Conservation (phyloP, 495 filamentous ascomycete genomes). For the Talaromyces stipitatus region DNA sequence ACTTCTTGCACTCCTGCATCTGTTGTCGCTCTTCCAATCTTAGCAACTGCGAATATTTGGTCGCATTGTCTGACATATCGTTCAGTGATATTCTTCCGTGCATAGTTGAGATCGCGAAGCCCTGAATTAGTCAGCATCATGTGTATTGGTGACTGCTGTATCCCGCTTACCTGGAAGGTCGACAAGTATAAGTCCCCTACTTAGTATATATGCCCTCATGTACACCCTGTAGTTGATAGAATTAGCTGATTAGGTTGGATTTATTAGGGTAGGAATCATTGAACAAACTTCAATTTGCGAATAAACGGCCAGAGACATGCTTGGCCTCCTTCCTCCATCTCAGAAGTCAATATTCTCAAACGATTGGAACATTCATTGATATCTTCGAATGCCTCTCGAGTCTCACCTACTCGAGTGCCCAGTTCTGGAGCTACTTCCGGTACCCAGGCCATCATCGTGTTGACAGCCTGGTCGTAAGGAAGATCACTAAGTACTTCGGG, state of each 20-base stretch:
- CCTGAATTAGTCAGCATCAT: constrained; percentile 8
- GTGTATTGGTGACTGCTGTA: neutral
- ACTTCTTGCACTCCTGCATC: constrained; percentile 3
- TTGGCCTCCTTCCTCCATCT: constrained; percentile 1
- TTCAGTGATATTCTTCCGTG: constrained; percentile 20
- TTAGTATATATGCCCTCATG: constrained; percentile 18
- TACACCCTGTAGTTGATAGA: constrained; percentile 18
- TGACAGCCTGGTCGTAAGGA: neutral
- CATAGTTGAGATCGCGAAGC: constrained; percentile 24
- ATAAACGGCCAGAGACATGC: constrained; percentile 26
- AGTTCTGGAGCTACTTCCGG: neutral
- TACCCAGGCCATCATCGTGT: constrained; percentile 1
- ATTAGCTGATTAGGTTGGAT: neutral
- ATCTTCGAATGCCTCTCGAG: constrained; percentile 2
- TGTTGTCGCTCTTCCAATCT: constrained; percentile 10
- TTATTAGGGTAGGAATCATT: constrained; percentile 10
- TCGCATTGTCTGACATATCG: constrained; percentile 21
- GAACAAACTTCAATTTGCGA: constrained; percentile 1
- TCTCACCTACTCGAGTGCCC: neutral
- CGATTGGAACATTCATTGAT: constrained; percentile 4
- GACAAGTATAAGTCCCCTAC: constrained; percentile 20
- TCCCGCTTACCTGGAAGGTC: constrained; percentile 26
- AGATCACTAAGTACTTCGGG: neutral
- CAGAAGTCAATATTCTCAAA: constrained; percentile 1
- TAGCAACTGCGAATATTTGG: constrained; percentile 24